These are phyloP conservation scores for Diaporthe aspalathi DNA, from an alignment of 2,329 filamentous ascomycete genomes.

Conservation along the genomic window DNA sequence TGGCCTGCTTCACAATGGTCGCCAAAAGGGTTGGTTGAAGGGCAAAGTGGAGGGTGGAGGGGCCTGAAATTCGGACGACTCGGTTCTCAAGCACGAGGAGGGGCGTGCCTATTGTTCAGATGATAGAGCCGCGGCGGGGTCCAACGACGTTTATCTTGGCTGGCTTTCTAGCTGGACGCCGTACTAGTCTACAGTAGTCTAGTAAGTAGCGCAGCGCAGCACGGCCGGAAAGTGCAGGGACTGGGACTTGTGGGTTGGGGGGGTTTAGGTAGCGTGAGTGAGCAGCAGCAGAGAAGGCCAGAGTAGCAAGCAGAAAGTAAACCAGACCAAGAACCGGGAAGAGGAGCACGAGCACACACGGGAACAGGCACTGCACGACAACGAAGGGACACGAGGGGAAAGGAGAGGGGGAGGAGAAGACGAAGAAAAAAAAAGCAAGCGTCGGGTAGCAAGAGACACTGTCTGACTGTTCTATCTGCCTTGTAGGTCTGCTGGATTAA, in stretches of 20 bases:
- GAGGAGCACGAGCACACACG: constrained; percentile 8
- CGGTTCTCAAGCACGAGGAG: constrained; percentile 15
- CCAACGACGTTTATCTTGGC: constrained; percentile 23
- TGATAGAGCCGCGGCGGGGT: constrained; percentile 28
- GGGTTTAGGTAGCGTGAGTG: no score
- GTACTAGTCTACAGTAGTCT: background rate
- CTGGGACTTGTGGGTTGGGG: no score
- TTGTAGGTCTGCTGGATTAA: background rate
- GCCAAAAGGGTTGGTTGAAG: constrained; percentile 9
- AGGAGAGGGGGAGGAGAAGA: background rate
- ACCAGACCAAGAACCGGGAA: background rate
- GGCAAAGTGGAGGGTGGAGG: constrained; percentile 7
- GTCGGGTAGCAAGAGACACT: background rate
- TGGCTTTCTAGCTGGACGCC: constrained; percentile 3
- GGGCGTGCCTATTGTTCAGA: constrained; percentile 29
- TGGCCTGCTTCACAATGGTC: constrained; percentile 27
- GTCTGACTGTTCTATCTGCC: no score
- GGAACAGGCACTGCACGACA: background rate
- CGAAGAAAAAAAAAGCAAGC: constrained; percentile 13
- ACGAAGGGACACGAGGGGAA: background rate
- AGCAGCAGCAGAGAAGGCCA: background rate
- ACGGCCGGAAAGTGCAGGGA: constrained; percentile 3
- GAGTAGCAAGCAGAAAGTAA: background rate
- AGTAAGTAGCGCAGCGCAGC: no score
- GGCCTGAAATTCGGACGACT: constrained; percentile 21